Conservation (phyloP, 139 green algal genomes). For the Micractinium conductrix region DNA sequence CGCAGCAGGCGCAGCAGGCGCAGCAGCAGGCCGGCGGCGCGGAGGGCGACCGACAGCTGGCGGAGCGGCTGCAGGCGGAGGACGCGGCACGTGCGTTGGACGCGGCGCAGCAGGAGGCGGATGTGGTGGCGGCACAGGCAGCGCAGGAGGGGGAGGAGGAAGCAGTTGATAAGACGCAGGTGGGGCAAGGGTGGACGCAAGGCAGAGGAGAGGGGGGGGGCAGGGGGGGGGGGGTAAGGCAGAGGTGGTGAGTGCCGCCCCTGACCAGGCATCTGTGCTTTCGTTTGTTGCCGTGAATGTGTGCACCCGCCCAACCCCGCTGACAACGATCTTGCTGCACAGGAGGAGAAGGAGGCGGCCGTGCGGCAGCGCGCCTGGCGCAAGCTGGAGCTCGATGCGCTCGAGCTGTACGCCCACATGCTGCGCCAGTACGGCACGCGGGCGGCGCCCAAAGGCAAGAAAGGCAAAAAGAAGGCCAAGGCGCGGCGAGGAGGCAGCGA, state of each 20-base stretch:
- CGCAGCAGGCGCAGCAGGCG: slow-evolving; percentile 3
- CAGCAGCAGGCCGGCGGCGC: not conserved
- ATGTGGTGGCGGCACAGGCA: not conserved
- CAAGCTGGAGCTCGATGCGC: slow-evolving; percentile 31
- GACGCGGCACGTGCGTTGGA: slow-evolving; percentile 2
- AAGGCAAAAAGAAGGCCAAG: not conserved
- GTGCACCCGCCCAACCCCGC: too few species aligned
- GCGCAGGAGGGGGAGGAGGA: not conserved
- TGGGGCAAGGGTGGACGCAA: not conserved
- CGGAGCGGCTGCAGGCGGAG: slow-evolving; percentile 15
- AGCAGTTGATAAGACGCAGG: not conserved
- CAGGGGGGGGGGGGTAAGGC: too few species aligned
- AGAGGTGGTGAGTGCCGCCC: too few species aligned
- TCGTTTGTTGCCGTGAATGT: too few species aligned
- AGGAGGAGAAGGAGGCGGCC: slow-evolving; percentile 5
- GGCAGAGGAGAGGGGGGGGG: too few species aligned
- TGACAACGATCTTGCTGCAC: too few species aligned
- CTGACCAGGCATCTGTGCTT: too few species aligned
- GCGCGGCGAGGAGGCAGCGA: not conserved
- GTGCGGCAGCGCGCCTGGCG: not conserved
- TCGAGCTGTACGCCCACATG: slow-evolving; percentile 30
- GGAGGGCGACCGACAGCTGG: not conserved
- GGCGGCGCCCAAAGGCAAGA: slow-evolving; percentile 4
- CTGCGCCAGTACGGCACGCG: slow-evolving; percentile 16
- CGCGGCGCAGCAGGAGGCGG: not conserved